phyloP scores from a whole-genome alignment of 805 yeast species.

The Nakazawaea peltata region DNA sequence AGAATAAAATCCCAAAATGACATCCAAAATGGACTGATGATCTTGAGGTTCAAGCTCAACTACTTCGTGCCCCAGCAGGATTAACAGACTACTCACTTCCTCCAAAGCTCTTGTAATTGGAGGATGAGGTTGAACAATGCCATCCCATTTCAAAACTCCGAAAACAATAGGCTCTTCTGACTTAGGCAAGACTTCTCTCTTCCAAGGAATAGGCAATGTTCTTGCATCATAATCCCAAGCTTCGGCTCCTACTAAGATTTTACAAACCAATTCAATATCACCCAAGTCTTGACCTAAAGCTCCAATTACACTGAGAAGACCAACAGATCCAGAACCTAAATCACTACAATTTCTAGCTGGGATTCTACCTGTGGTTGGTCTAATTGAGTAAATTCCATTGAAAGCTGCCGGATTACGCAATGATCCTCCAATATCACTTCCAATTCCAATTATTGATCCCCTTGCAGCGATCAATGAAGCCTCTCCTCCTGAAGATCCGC shows the following conservation, averaged over 20 bases:
- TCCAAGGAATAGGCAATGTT: constrained; percentile 43
- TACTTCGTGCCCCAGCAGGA: constrained; percentile 31
- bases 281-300: constrained; percentile 38
- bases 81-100: constrained; percentile 17
- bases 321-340: constrained; percentile 28
- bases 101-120: constrained; percentile 41
- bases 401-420: constrained; percentile 49
- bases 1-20: constrained; percentile 1
- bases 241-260: constrained; percentile 34
- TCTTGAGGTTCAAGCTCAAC: constrained; percentile 28
- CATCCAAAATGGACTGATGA: constrained; percentile 13
- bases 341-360: constrained; percentile 30
- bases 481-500: constrained; percentile 42
- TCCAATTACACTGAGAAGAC: constrained; percentile 36
- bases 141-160: constrained; percentile 39
- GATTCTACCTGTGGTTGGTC: constrained; percentile 41
- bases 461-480: constrained; percentile 25
- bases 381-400: constrained; percentile 40
- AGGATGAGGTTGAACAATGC: constrained; percentile 42
- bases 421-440: constrained; percentile 60
- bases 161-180: constrained; percentile 28
- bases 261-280: constrained; percentile 43
- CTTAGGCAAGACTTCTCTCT: constrained; percentile 23
- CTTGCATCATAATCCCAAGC: constrained; percentile 52
- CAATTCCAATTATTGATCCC: constrained; percentile 47